A percentile compares a stretch with the other conserved stretches of the same genome.
phyloP scores from a whole-genome alignment of 2,329 filamentous ascomycete genomes.

The Lachnellula cervina region DNA sequence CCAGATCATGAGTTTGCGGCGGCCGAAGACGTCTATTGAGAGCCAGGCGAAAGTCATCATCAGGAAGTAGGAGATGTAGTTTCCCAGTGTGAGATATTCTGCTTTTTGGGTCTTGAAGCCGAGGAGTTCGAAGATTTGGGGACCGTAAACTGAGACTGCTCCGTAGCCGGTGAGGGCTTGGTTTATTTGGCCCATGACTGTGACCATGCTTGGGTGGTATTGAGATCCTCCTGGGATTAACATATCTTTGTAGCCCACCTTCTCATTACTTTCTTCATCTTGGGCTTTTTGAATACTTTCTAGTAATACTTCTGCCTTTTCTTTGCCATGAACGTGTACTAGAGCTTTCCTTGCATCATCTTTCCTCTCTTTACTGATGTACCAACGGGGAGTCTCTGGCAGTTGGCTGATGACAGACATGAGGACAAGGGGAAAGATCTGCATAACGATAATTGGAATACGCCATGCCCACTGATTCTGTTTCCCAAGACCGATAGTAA shows the following conservation, averaged over 20 bases:
- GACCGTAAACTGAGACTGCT: conserved; percentile 57
- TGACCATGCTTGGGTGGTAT: conserved; percentile 57
- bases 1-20: conserved; percentile 48
- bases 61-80: conserved; percentile 56
- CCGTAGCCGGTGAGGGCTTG: conserved; percentile 55
- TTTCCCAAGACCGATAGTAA: conserved; percentile 51
- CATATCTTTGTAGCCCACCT: conserved; percentile 53
- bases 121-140: conserved; percentile 58
- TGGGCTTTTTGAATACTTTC: conserved; percentile 47
- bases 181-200: conserved; percentile 59
- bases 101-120: conserved; percentile 47
- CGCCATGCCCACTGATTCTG: conserved; percentile 57
- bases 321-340: conserved; percentile 44
- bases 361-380: conserved; percentile 44
- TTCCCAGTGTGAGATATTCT: conserved; percentile 54
- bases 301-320: conserved; percentile 42
- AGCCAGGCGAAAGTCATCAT: conserved; percentile 59
- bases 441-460: conserved; percentile 56
- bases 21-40: conserved; percentile 51
- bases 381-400: conserved; percentile 55
- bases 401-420: conserved; percentile 48
- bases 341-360: conserved; percentile 48
- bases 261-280: conserved; percentile 43
- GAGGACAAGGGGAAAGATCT: conserved; percentile 50
- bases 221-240: conserved; percentile 48